Percentiles rank a stretch among this genome's conserved stretches.
Conservation (phyloP, 1,284 basidiomycete species). For the Cutaneotrichosporon mucoides region DNA sequence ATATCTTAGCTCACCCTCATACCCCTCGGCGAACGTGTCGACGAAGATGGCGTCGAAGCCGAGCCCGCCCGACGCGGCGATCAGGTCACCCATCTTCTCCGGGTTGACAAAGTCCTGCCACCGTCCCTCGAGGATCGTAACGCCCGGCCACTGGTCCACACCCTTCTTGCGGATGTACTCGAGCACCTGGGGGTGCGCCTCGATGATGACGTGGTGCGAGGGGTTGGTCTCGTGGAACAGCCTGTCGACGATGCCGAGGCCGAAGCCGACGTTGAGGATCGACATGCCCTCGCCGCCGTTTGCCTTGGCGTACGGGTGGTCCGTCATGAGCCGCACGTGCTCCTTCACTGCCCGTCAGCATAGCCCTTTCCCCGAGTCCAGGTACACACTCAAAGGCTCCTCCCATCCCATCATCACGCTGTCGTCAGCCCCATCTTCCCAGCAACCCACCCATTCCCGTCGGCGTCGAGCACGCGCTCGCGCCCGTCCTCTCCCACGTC, state of each 20-base stretch:
- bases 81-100: constrained; percentile 38
- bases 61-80: constrained; percentile 36
- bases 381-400: constrained; percentile 61
- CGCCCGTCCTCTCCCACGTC: constrained; percentile 69
- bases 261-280: constrained; percentile 89
- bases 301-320: constrained; percentile 52
- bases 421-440: background rate
- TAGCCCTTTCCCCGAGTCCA: background rate
- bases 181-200: constrained; percentile 90
- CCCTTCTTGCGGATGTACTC: constrained; percentile 67
- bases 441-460: constrained; percentile 62
- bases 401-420: constrained; percentile 97
- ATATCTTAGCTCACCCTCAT: constrained; percentile 55
- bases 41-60: constrained; percentile 89
- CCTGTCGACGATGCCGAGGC: constrained; percentile 86
- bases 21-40: constrained; percentile 92
- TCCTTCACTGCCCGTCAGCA: constrained; percentile 49
- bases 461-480: constrained; percentile 57
- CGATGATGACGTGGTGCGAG: constrained; percentile 80
- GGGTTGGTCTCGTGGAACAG: constrained; percentile 63
- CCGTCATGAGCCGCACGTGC: constrained; percentile 56
- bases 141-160: constrained; percentile 73
- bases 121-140: constrained; percentile 77
- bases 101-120: constrained; percentile 75
- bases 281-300: constrained; percentile 54